Base-by-base conservation (phyloP, 139 green algal genomes). In the Gonium pectorale region DNA sequence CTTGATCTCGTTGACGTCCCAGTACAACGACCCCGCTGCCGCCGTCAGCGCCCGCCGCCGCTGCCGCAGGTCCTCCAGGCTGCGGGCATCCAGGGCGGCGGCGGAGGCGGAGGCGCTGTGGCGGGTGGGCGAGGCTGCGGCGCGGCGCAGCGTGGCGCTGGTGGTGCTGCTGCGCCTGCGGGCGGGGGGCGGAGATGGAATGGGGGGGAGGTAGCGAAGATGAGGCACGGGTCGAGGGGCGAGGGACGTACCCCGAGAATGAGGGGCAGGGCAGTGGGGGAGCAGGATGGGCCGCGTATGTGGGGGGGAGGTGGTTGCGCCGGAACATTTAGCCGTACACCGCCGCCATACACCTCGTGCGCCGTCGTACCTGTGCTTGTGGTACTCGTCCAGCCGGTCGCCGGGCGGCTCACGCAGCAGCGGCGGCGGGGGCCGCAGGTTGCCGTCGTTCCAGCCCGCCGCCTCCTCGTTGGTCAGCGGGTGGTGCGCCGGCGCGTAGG, bases 401-500 rank as follows among this genome's bases (percentile, higher is more conserved):
- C 62, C 78, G 5, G 78, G 78, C 22, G 78, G 78, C 4, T 75
- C 44, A 8, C 62, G 17, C 78, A 84, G 31, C 78, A 84, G 43
- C 3, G 78, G 78, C n/a, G 78, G 78, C 78, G 40, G 40, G 19
- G 60, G 31, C 29, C 43, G 59, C 33, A 8, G 67, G 11, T 35
- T 26, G 11, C 22, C 67, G 26, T 74, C 75, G 41, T 35, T 54
- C 52, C 21, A 54, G 41, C 5, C 33, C 35, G n/a, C 77, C 6
- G 29, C 56, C 24, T 0, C 44, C 6, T 27, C 40, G 26, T 21
- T 26, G 22, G 38, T 40, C 43, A 56, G 60, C 9, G 59, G 59
- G 60, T 75, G 63, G 4, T n/a, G 44, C 4, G 78, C 62, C 13
- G 86, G 86, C 24, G 71, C 72, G 54, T 90, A 90, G 24, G 43